Evolutionary conservation across 306 rosid genomes (phyloP), one percentile per base, ranked within the genome.

Genomic region (Pterocarpus macrocarpus): DNA sequence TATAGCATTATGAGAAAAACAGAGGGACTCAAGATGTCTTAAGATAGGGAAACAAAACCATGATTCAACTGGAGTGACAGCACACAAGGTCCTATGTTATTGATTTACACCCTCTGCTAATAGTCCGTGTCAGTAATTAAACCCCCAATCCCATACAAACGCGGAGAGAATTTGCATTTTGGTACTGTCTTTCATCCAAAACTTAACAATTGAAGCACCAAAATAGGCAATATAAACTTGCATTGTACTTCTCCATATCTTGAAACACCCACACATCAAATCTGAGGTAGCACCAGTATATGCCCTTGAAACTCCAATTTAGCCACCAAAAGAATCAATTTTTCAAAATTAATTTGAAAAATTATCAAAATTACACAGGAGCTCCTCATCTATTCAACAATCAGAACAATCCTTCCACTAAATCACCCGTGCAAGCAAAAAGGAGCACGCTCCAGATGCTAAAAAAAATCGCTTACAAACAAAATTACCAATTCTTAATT

Each of bases 361-460:
- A 14, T 11, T 47, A 50, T 4, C 53, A 22, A 45, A 55, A 78
- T 14, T 16, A 79, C 10, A 15, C 17, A 78, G 11, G 15, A 68
- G 50, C 32, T 62, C 38, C 4, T 0, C n/a, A 39, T 50, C 9
- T 57, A 22, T 16, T 50, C 30, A 41, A 69, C 34, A 63, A 69
- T 28, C 49, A 69, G 79, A 84, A 69, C 71, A 16, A 66, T 75
- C 52, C 65, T 64, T 47, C 63, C 66, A 53, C 50, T 69, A 11
- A 64, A 44, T 33, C 77, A 39, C 55, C 22, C 81, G 43, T 45
- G 76, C 81, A 78, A 57, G 57, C 78, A 22, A 64, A 75, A 70
- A 78, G 66, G n/a, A 34, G 34, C 71, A 78, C 7, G 34, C 44
- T 28, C 38, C 17, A 41, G 0, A 69, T 53, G 36, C 84, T 36